Base-by-base conservation (phyloP, 768 basidiomycete species). In the Lentinula raphanica region DNA sequence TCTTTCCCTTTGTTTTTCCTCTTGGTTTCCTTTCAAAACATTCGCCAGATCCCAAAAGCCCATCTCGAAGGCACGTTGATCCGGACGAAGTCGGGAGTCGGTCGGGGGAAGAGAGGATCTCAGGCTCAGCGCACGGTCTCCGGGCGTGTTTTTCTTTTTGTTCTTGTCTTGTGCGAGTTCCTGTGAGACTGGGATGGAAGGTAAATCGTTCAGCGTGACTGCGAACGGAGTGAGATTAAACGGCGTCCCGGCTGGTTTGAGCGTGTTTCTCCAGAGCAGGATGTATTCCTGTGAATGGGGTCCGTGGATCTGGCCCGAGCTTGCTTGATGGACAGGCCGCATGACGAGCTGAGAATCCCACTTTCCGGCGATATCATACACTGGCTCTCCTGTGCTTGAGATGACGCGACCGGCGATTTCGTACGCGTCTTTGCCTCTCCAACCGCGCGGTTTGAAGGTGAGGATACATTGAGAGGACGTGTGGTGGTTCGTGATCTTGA, bases 211-310 rank as follows among this genome's bases (percentile, higher is more conserved):
- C 59, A 97, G 76, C 0, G 93, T 92, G 61, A 97, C 84, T 1
- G 96, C 94, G 68, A 88, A 98, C 0, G 94, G 95, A 0, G 95
- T 96, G 21, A 98, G 81, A 71, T 97, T 97, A 79, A 98, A 98
- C 0, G 95, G 96, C 11, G 88, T 85, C 0, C 79, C 79, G 1
- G 77, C 74, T 0, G 79, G 78, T 67, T 97, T 97, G 57, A 85
- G 84, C 21, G 92, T 92, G 72, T 98, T 98, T 59, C 91, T 80
- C 95, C 95, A 98, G 2, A 98, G 80, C 0, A 96, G 79, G 59
- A 94, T 80, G 70, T 90, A 91, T 65, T 92, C 88, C 13, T 83
- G 82, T 40, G 81, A 71, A 50, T 23, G 74, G 72, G 3, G 74
- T 70, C n/a, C 76, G 71, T 35, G 69, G 67, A 46, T 67, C 2